phyloP scores from a whole-genome alignment of 345 rosid species.

The Geranium rotundifolium region DNA sequence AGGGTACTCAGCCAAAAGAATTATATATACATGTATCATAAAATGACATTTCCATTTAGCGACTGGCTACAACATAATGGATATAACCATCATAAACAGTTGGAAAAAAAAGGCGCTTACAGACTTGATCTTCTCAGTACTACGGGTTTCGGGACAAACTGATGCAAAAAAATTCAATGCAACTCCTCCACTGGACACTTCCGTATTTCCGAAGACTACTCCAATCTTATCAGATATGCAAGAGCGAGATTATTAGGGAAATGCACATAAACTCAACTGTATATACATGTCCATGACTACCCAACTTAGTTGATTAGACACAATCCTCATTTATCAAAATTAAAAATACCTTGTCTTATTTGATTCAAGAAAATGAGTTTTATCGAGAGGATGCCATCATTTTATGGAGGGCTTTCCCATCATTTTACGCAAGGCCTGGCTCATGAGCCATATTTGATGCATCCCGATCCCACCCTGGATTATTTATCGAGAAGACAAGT shows the following conservation, averaged over 20 bases:
- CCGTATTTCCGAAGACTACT: constrained; percentile 93
- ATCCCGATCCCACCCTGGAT: constrained; percentile 91
- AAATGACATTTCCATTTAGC: too few species aligned
- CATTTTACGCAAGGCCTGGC: constrained; percentile 96
- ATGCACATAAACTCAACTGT: too few species aligned
- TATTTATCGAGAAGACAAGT: not conserved
- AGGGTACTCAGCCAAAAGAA: too few species aligned
- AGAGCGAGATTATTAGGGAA: not conserved
- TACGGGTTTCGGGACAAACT: constrained; percentile 82
- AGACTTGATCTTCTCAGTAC: constrained; percentile 94
- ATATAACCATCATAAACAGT: not conserved
- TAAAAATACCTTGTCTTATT: constrained; percentile 73
- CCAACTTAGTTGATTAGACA: too few species aligned
- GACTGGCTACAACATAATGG: constrained; percentile 25
- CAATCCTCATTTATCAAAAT: too few species aligned
- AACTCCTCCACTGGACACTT: constrained; percentile 95
- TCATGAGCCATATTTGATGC: constrained; percentile 99
- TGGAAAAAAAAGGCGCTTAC: constrained; percentile 40
- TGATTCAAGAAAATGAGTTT: constrained; percentile 87
- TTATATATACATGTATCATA: constrained; percentile 49
- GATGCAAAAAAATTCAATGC: constrained; percentile 93
- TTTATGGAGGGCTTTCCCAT: constrained; percentile 99
- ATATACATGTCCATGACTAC: not conserved
- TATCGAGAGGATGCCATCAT: constrained; percentile 87
- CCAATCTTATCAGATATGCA: constrained; percentile 47